Evolutionary conservation across 2,329 filamentous ascomycete genomes (phyloP).

Genomic region (Pestalotiopsis sp.): DNA sequence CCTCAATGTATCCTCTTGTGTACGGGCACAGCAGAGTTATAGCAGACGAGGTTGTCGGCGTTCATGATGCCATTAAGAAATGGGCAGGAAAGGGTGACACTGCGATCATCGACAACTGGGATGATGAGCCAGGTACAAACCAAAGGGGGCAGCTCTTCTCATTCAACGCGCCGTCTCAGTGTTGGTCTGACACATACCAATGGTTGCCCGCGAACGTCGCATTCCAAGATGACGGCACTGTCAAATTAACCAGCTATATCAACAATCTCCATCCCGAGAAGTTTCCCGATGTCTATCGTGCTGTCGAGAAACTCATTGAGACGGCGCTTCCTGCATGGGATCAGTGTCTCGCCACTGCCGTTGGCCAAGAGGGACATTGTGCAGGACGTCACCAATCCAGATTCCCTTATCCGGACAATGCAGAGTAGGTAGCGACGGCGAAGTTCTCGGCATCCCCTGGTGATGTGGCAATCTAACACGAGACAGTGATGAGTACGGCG

Average conservation of each 20-base stretch:
- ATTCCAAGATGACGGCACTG: slow-evolving; percentile 24
- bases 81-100: slow-evolving; percentile 27
- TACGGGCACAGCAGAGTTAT: slow-evolving; percentile 43
- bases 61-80: slow-evolving; percentile 18
- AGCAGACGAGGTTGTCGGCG: slow-evolving; percentile 26
- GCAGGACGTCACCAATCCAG: not conserved
- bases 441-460: not conserved
- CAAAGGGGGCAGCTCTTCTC: not conserved
- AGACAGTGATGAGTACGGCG: slow-evolving; percentile 14
- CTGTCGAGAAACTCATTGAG: slow-evolving; percentile 36
- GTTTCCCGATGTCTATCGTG: slow-evolving; percentile 31
- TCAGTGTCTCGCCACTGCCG: slow-evolving; percentile 18
- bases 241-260: slow-evolving; percentile 42
- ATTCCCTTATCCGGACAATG: not conserved
- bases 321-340: slow-evolving; percentile 43
- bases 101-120: slow-evolving; percentile 1
- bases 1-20: slow-evolving; percentile 58
- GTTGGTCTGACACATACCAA: slow-evolving; percentile 39
- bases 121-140: not conserved
- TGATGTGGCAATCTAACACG: not conserved
- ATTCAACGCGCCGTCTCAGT: slow-evolving; percentile 5
- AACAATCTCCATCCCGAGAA: slow-evolving; percentile 43
- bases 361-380: not conserved
- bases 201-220: slow-evolving; percentile 43
- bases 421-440: not conserved